Base-by-base conservation (phyloP, 2,329 filamentous ascomycete species). In the Macrophomina tecta region DNA sequence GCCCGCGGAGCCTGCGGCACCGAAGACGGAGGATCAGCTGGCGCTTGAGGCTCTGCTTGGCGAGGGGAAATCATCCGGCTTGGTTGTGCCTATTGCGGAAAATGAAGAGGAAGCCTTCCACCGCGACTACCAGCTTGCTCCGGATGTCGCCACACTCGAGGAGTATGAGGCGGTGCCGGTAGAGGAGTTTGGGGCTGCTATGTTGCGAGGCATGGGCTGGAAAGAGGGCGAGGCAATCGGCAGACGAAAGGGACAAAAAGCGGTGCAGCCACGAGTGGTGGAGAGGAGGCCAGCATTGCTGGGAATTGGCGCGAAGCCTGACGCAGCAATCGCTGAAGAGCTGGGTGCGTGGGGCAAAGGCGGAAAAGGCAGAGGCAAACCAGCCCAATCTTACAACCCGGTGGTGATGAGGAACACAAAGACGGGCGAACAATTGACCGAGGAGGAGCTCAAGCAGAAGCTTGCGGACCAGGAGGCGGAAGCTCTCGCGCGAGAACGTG, bases 191-290 rank as follows among this genome's bases (percentile, higher is more conserved):
- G 95, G 95, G 7, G 91, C 93, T 18, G 93, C 94, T 0, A 84
- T 98, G 70, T 84, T 99, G 42, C 89, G 94, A 38, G 93, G 94
- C 9, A 97, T 98, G 91, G 95, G 95, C 8, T 97, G 94, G 94
- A 93, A 97, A 73, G 87, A 89, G 69, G 88, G 85, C 18, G 83
- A 87, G 69, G 80, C 82, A 46, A 83, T 88, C 62, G 82, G 90
- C 80, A 78, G 85, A 65, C 79, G 79, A 32, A 78, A 78, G 18
- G 78, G 70, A 72, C 78, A 68, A 70, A 75, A 42, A 69, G 73
- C 46, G 32, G 68, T 74, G 4, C 69, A 72, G 30, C 83, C 89
- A 42, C 89, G 87, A 69, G 82, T 89, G 18, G 83, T 89, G 14
- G 90, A 91, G 74, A 85, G 89, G 62, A 87, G 94, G 60, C 90